Evolutionary conservation across 176 grass and related monocot species (phyloP).

Genomic region (Carex cristatella): DNA sequence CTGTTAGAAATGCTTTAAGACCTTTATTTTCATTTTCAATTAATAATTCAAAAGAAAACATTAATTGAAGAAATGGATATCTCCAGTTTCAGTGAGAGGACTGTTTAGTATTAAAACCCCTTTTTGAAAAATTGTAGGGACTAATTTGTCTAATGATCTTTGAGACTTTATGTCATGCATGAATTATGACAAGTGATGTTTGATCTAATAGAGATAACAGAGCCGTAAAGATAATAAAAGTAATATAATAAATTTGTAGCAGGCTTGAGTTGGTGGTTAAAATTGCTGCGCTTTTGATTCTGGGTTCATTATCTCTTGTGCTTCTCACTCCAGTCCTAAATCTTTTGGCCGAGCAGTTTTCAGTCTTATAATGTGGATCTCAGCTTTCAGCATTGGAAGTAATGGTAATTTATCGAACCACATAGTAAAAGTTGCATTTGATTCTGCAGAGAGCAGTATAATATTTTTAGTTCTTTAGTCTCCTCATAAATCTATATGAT

Average conservation of each 20-base stretch:
- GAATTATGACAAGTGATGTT: neutral
- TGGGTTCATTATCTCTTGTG: slow-evolving; percentile 33
- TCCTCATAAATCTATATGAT: slow-evolving; percentile 33
- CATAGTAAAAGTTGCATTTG: slow-evolving; percentile 5
- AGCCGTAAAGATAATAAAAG: neutral
- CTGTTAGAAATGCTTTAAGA: neutral
- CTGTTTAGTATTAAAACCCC: neutral
- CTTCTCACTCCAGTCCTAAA: slow-evolving; percentile 42
- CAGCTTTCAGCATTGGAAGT: slow-evolving; percentile 37
- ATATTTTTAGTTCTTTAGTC: slow-evolving; percentile 48
- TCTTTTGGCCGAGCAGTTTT: slow-evolving; percentile 44
- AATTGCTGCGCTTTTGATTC: slow-evolving; percentile 23
- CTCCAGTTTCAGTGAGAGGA: neutral
- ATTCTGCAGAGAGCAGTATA: neutral
- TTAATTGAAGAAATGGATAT: neutral
- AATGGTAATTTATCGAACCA: slow-evolving; percentile 41
- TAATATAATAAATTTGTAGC: neutral
- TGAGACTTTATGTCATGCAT: neutral
- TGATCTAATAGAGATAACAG: neutral
- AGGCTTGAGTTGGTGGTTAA: slow-evolving; percentile 8
- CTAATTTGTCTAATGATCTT: neutral
- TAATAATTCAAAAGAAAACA: neutral
- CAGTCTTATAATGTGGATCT: slow-evolving; percentile 32
- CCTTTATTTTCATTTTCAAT: neutral
- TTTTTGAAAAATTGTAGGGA: neutral